Conservation (phyloP, 2,329 filamentous ascomycete species). For the Fusarium hainanense region DNA sequence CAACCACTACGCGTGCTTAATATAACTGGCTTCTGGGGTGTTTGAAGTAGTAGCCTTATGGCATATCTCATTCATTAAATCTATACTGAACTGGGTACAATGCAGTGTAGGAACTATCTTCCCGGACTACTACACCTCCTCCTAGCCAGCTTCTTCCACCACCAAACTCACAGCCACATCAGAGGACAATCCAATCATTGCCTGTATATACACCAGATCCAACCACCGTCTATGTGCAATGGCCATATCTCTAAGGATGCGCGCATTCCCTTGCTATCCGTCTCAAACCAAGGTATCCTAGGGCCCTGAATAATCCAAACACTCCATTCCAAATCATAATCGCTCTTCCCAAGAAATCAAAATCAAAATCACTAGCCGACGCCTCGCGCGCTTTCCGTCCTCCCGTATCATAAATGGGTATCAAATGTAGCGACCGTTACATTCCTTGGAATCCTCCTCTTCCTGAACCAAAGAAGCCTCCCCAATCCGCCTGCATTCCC, state of each 20-base stretch:
- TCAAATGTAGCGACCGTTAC: conserved; percentile 53
- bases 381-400: conserved; percentile 43
- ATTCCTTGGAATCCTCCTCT: conserved; percentile 58
- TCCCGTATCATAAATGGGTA: conserved; percentile 53
- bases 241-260: conserved; percentile 37
- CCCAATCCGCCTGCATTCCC: conserved; percentile 59
- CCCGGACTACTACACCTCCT: conserved; percentile 14
- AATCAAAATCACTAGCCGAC: conserved; percentile 41
- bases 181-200: conserved; percentile 12
- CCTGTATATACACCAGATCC: conserved; percentile 28
- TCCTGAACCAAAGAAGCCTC: conserved; percentile 59
- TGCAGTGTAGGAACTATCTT: conserved; percentile 11
- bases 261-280: conserved; percentile 20
- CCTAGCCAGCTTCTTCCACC: conserved; percentile 3
- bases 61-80: conserved; percentile 30
- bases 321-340: conserved; percentile 40
- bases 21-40: background rate
- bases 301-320: conserved; percentile 15
- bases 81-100: conserved; percentile 18
- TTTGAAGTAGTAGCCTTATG: conserved; percentile 1
- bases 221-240: conserved; percentile 33
- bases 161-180: background rate
- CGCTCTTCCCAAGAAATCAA: conserved; percentile 39
- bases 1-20: background rate
- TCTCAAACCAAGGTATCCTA: conserved; percentile 19